phyloP scores from a whole-genome alignment of 495 filamentous ascomycete genomes.

The Penicillium ucsense region DNA sequence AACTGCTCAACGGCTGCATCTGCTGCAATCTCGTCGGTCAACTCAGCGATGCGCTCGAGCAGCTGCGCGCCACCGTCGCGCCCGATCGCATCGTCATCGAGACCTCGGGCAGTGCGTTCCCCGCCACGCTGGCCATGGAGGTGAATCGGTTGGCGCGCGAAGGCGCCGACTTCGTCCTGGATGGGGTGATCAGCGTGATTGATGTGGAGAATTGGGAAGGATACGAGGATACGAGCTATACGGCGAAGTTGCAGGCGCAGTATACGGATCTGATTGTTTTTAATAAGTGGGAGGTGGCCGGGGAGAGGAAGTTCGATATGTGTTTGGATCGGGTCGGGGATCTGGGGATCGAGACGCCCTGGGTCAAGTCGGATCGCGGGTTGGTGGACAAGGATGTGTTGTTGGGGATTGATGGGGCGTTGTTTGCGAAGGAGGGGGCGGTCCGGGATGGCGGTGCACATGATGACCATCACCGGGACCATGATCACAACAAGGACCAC shows the following conservation, averaged over 20 bases:
- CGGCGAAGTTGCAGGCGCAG: slow-evolving; percentile 72
- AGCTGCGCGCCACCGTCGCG: slow-evolving; percentile 47
- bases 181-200: slow-evolving; percentile 86
- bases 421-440: slow-evolving; percentile 47
- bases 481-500: slow-evolving; percentile 38
- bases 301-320: slow-evolving; percentile 67
- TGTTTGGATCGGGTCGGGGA: slow-evolving; percentile 78
- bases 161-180: slow-evolving; percentile 55
- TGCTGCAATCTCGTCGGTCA: slow-evolving; percentile 97
- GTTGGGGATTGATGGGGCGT: slow-evolving; percentile 75
- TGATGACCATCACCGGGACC: slow-evolving; percentile 4
- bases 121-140: slow-evolving; percentile 84
- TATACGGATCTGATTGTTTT: slow-evolving; percentile 92
- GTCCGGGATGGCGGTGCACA: slow-evolving; percentile 5
- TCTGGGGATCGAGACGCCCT: slow-evolving; percentile 69
- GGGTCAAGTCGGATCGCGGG: slow-evolving; percentile 72
- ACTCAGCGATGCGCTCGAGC: slow-evolving; percentile 65
- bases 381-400: slow-evolving; percentile 65
- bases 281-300: slow-evolving; percentile 85
- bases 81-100: slow-evolving; percentile 91
- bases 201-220: slow-evolving; percentile 97
- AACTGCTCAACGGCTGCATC: slow-evolving; percentile 92
- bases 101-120: slow-evolving; percentile 80
- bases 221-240: slow-evolving; percentile 85
- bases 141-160: slow-evolving; percentile 67